Percentiles rank a stretch among this genome's conserved stretches.
Conservation (phyloP, 495 filamentous ascomycete genomes). For the Cairneyella variabilis region DNA sequence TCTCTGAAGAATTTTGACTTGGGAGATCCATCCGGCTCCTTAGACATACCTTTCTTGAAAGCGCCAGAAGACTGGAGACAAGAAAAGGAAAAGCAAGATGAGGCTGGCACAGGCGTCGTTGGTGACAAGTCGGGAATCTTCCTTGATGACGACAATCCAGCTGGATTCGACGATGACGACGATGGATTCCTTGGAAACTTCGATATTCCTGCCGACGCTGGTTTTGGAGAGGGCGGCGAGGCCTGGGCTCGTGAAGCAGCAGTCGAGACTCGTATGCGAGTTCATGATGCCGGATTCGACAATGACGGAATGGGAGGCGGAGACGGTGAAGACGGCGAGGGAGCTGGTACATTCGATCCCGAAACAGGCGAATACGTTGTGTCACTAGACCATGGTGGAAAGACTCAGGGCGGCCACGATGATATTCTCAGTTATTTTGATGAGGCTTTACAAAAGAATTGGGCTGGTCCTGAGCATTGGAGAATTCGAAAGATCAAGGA, state of each 20-base stretch:
- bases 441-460: conserved; percentile 90
- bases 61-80: conserved; percentile 80
- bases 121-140: conserved; percentile 71
- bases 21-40: conserved; percentile 73
- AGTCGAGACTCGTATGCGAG: conserved; percentile 57
- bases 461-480: conserved; percentile 99
- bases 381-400: conserved; percentile 60
- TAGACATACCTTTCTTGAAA: conserved; percentile 90
- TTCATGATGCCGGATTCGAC: conserved; percentile 50
- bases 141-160: conserved; percentile 72
- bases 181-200: conserved; percentile 70
- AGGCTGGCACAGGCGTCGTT: conserved; percentile 42
- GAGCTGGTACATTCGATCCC: conserved; percentile 56
- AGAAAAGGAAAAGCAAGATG: conserved; percentile 54
- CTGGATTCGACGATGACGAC: conserved; percentile 75
- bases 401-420: conserved; percentile 61
- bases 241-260: conserved; percentile 66
- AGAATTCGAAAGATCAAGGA: conserved; percentile 92
- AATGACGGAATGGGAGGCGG: conserved; percentile 43
- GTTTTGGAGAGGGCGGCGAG: conserved; percentile 74
- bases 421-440: conserved; percentile 98
- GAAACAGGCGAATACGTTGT: conserved; percentile 63
- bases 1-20: conserved; percentile 91
- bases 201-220: conserved; percentile 61
- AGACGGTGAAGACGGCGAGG: conserved; percentile 43